Evolutionary conservation across 2,329 filamentous ascomycete species (phyloP).

Genomic region (Neonectria ditissima): DNA sequence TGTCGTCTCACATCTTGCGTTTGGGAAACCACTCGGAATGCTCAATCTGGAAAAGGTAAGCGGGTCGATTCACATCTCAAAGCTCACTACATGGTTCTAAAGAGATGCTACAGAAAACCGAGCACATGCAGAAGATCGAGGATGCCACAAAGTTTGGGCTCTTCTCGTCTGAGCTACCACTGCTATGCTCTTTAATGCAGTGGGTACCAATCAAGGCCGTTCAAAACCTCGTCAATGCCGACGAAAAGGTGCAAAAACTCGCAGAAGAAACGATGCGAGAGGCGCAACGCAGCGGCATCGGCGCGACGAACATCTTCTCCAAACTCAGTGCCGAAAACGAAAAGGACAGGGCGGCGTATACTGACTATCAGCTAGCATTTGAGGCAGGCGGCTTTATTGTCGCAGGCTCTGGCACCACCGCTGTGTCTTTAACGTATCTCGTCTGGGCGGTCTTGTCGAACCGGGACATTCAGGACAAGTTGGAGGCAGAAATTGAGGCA

Average conservation of each 20-base stretch:
- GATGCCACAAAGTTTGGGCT: background rate
- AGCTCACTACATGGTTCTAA: background rate
- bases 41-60: slow-evolving; percentile 60
- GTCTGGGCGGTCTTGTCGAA: slow-evolving; percentile 47
- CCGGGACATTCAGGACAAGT: background rate
- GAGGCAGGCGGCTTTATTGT: slow-evolving; percentile 56
- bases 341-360: background rate
- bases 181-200: background rate
- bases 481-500: background rate
- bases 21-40: slow-evolving; percentile 64
- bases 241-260: background rate
- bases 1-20: slow-evolving; percentile 62
- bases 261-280: slow-evolving; percentile 3
- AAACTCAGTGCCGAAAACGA: slow-evolving; percentile 1
- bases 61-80: background rate
- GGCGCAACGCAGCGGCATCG: background rate
- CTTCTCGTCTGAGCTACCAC: background rate
- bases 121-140: background rate
- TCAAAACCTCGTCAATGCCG: background rate
- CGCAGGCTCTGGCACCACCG: slow-evolving; percentile 63
- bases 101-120: background rate
- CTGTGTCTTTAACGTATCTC: slow-evolving; percentile 60
- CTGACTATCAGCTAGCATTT: slow-evolving; percentile 15
- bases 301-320: slow-evolving; percentile 10
- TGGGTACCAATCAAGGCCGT: background rate